These are phyloP conservation scores for Metschnikowia peoriensis DNA, from an alignment of 805 yeast species.

Conservation along the genomic window DNA sequence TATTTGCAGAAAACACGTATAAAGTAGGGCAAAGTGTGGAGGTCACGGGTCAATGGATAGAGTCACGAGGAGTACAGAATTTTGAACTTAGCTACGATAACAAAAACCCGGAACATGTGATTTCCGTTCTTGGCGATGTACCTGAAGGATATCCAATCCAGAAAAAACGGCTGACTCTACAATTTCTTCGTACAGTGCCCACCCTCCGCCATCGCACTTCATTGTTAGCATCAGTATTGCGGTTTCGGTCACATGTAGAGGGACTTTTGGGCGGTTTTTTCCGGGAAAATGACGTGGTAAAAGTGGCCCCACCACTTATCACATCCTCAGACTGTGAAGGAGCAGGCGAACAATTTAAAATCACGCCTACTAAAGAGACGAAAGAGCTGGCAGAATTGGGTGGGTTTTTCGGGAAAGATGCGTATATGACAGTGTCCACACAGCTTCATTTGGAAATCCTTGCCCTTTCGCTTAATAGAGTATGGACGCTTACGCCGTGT, in stretches of 20 bases:
- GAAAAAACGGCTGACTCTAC: slow-evolving; percentile 68
- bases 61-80: slow-evolving; percentile 33
- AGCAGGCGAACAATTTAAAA: slow-evolving; percentile 83
- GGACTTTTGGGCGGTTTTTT: slow-evolving; percentile 53
- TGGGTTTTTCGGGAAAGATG: slow-evolving; percentile 60
- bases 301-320: slow-evolving; percentile 81
- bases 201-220: slow-evolving; percentile 73
- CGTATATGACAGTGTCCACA: slow-evolving; percentile 84
- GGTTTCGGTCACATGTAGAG: slow-evolving; percentile 73
- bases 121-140: slow-evolving; percentile 60
- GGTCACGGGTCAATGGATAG: slow-evolving; percentile 33
- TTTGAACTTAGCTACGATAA: slow-evolving; percentile 29
- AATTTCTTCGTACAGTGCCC: slow-evolving; percentile 69
- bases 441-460: slow-evolving; percentile 87
- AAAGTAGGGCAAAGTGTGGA: slow-evolving; percentile 47
- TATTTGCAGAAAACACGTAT: slow-evolving; percentile 31
- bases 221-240: slow-evolving; percentile 60
- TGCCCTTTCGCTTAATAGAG: slow-evolving; percentile 70
- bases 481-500: slow-evolving; percentile 88
- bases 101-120: slow-evolving; percentile 25
- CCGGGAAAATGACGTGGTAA: slow-evolving; percentile 51
- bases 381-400: slow-evolving; percentile 7
- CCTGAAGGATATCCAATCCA: slow-evolving; percentile 74
- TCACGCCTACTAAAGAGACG: slow-evolving; percentile 39
- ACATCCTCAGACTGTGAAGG: slow-evolving; percentile 96